Evolutionary conservation across 73 alveolate genomes (phyloP).

Genomic region (Tetrahymena thermophila): DNA sequence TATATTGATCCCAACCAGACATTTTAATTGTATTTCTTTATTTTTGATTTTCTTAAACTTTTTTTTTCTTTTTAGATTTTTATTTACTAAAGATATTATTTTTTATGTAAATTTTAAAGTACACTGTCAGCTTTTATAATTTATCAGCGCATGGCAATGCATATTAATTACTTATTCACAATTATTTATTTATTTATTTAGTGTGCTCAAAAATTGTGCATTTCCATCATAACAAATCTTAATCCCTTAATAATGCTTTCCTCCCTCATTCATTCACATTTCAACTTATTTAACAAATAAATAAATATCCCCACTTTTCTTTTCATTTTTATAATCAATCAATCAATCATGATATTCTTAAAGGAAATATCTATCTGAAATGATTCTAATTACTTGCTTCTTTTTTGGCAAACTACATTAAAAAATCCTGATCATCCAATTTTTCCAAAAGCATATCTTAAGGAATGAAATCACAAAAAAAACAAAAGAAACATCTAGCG

Average conservation of each 20-base stretch:
- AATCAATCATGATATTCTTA: neutral
- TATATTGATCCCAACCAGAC: conserved; percentile 3
- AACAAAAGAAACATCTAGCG: neutral
- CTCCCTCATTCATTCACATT: too few species aligned
- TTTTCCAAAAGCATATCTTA: neutral
- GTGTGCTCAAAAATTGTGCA: neutral
- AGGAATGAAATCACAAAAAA: neutral
- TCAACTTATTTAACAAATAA: too few species aligned
- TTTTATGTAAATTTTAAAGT: neutral
- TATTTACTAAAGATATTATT: neutral
- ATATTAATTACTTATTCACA: neutral
- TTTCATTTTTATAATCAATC: too few species aligned
- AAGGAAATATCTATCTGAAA: neutral
- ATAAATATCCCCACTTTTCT: neutral
- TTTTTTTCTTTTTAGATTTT: neutral
- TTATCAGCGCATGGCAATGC: neutral
- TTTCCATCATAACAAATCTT: neutral
- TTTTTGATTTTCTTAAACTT: neutral
- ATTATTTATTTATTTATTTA: neutral
- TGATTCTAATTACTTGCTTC: neutral
- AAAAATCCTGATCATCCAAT: neutral
- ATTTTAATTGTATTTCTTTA: neutral
- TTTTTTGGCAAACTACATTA: neutral
- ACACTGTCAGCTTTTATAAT: neutral
- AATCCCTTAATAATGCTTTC: too few species aligned